These are phyloP conservation scores for Skeletonema grethae DNA, from an alignment of 108 stramenopile species.

Conservation along the genomic window DNA sequence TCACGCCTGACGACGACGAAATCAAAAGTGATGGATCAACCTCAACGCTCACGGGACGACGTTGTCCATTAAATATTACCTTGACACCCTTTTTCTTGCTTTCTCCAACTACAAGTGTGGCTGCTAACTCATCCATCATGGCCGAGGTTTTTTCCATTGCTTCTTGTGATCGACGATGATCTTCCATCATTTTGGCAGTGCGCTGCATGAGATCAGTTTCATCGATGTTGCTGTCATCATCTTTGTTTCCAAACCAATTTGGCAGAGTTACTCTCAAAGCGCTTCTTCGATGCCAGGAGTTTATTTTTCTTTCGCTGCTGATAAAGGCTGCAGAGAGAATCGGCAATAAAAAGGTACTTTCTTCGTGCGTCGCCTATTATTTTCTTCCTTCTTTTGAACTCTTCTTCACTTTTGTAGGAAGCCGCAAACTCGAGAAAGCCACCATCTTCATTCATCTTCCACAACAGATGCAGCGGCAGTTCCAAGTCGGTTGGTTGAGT, in stretches of 20 bases:
- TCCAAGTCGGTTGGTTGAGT: no score
- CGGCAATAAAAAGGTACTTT: neutral
- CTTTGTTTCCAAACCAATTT: neutral
- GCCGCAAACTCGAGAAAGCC: no score
- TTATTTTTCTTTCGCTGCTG: neutral
- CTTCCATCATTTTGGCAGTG: slow-evolving; percentile 51
- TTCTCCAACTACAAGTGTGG: slow-evolving; percentile 30
- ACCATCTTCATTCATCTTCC: no score
- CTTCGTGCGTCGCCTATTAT: no score
- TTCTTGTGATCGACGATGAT: slow-evolving; percentile 45
- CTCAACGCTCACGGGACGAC: slow-evolving; percentile 31
- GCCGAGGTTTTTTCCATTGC: slow-evolving; percentile 33
- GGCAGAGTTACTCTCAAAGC: neutral
- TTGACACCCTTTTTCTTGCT: slow-evolving; percentile 38
- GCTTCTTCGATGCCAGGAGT: neutral
- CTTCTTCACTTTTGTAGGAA: no score
- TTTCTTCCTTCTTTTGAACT: no score
- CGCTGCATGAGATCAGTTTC: slow-evolving; percentile 30
- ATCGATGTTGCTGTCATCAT: neutral
- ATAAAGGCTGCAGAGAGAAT: neutral
- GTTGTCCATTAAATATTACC: slow-evolving; percentile 44
- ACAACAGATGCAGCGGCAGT: no score
- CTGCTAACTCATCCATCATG: slow-evolving; percentile 43
- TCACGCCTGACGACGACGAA: slow-evolving; percentile 24
- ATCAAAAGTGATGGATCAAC: slow-evolving; percentile 45